Evolutionary conservation across 345 rosid genomes (phyloP).

Genomic region (Pseudoturritis turrita): DNA sequence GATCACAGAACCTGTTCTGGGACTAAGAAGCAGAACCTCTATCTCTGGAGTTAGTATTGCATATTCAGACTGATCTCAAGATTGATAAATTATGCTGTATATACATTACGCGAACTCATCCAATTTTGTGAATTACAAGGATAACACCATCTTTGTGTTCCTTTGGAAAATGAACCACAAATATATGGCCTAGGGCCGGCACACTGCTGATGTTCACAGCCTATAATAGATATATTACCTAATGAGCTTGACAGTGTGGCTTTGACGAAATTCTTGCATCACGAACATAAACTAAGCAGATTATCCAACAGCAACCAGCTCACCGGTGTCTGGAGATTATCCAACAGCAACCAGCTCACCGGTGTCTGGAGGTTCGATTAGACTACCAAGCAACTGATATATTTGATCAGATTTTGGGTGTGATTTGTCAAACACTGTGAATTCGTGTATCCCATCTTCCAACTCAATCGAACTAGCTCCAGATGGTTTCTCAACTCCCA

Average conservation of each 20-base stretch:
- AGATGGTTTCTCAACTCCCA: slow-evolving; percentile 51
- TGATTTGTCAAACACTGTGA: slow-evolving; percentile 57
- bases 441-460: slow-evolving; percentile 57
- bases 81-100: background rate
- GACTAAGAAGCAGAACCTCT: slow-evolving; percentile 5
- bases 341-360: slow-evolving; percentile 28
- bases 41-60: slow-evolving; percentile 2
- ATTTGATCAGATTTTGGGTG: slow-evolving; percentile 57
- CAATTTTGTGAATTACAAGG: slow-evolving; percentile 9
- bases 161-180: slow-evolving; percentile 3
- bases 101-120: background rate
- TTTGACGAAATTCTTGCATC: background rate
- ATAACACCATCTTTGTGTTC: slow-evolving; percentile 10
- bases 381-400: slow-evolving; percentile 48
- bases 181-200: background rate
- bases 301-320: slow-evolving; percentile 25
- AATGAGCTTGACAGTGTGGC: background rate
- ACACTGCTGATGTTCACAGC: background rate
- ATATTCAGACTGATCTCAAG: background rate
- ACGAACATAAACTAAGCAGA: background rate
- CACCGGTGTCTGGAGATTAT: slow-evolving; percentile 30
- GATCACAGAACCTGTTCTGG: background rate
- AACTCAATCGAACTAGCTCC: slow-evolving; percentile 72
- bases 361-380: slow-evolving; percentile 33
- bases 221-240: background rate